A percentile compares a stretch with the other conserved stretches of the same genome.
Evolutionary conservation across 1,139 yeast genomes (phyloP).

Genomic region (Taphrina wiesneri): DNA sequence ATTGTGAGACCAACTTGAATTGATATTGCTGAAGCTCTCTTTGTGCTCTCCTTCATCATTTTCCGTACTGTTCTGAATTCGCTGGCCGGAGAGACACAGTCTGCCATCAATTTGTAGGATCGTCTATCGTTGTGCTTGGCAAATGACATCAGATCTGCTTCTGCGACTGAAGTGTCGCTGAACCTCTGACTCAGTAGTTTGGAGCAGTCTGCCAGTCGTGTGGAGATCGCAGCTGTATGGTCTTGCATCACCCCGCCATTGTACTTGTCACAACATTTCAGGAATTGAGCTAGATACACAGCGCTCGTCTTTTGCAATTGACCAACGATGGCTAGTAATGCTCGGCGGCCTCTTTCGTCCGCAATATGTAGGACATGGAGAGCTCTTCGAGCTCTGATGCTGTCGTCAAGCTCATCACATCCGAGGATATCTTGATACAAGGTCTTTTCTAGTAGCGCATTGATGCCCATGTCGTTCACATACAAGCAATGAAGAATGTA

Average conservation of each 20-base stretch:
- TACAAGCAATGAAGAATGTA: slow-evolving; percentile 66
- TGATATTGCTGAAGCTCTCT: slow-evolving; percentile 38
- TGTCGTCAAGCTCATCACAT: slow-evolving; percentile 50
- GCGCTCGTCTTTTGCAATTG: slow-evolving; percentile 41
- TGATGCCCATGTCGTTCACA: slow-evolving; percentile 70
- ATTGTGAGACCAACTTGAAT: slow-evolving; percentile 45
- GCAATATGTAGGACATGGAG: slow-evolving; percentile 54
- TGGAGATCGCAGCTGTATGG: slow-evolving; percentile 40
- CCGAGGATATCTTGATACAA: slow-evolving; percentile 66
- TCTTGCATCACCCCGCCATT: slow-evolving; percentile 44
- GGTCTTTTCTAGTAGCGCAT: slow-evolving; percentile 64
- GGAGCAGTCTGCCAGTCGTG: slow-evolving; percentile 58
- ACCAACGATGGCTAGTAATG: slow-evolving; percentile 69
- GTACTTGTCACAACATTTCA: slow-evolving; percentile 49
- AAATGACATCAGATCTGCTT: slow-evolving; percentile 55
- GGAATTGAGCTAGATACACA: slow-evolving; percentile 45
- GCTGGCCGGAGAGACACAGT: slow-evolving; percentile 59
- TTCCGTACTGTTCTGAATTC: slow-evolving; percentile 62
- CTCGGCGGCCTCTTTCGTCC: slow-evolving; percentile 59
- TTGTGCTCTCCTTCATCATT: slow-evolving; percentile 62
- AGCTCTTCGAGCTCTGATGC: slow-evolving; percentile 57
- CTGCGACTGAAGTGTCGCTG: slow-evolving; percentile 57
- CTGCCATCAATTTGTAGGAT: slow-evolving; percentile 56
- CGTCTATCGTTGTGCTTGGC: slow-evolving; percentile 59
- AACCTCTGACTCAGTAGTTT: slow-evolving; percentile 64